Evolutionary conservation across 306 rosid genomes (phyloP).

Genomic region (Rosa chinensis): DNA sequence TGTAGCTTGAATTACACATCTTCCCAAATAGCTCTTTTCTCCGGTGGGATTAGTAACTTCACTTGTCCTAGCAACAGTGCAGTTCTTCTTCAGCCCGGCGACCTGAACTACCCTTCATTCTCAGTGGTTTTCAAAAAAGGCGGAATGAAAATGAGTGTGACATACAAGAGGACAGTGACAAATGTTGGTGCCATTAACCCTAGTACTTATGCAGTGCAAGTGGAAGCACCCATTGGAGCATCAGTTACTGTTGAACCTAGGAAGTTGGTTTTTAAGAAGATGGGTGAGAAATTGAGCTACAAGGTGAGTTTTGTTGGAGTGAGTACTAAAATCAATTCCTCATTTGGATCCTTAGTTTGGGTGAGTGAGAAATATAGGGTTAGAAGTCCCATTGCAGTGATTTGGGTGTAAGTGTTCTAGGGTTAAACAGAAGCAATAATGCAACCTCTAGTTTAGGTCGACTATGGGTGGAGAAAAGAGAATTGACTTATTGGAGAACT

Average conservation of each 20-base stretch:
- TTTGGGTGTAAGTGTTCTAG: slow-evolving; percentile 32
- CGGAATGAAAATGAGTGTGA: slow-evolving; percentile 26
- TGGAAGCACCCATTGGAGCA: slow-evolving; percentile 51
- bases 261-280: slow-evolving; percentile 36
- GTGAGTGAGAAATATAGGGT: slow-evolving; percentile 41
- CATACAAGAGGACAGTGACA: slow-evolving; percentile 55
- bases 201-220: slow-evolving; percentile 50
- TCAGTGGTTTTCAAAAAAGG: slow-evolving; percentile 37
- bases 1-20: slow-evolving; percentile 60
- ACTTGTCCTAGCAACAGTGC: slow-evolving; percentile 32
- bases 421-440: background rate
- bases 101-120: slow-evolving; percentile 76
- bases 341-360: slow-evolving; percentile 65
- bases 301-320: slow-evolving; percentile 40
- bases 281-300: slow-evolving; percentile 57
- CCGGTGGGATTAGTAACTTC: slow-evolving; percentile 29
- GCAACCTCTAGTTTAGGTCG: background rate
- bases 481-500: background rate
- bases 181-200: slow-evolving; percentile 48
- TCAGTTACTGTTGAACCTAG: slow-evolving; percentile 44
- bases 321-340: slow-evolving; percentile 16
- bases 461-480: background rate
- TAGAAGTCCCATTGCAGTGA: slow-evolving; percentile 68
- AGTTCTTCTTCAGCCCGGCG: slow-evolving; percentile 36
- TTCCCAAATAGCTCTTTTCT: slow-evolving; percentile 50